A percentile compares a stretch with the other conserved stretches of the same genome.
These are phyloP conservation scores for Teratosphaeria epicoccoides DNA, from an alignment of 2,329 filamentous ascomycete species.

Conservation along the genomic window DNA sequence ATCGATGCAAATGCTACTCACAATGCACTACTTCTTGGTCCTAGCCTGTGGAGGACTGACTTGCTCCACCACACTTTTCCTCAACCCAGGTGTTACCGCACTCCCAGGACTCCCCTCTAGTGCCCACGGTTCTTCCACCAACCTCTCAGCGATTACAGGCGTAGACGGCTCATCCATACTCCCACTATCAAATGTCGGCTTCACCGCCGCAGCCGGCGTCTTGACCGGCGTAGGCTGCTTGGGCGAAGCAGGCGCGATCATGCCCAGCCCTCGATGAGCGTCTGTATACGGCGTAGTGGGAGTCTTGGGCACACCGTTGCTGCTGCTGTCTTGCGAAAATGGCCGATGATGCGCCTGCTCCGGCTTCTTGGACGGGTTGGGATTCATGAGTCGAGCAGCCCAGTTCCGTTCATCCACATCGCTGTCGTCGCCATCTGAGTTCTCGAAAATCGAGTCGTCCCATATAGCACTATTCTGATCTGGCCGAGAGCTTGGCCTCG, in stretches of 20 bases:
- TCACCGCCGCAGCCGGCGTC: neutral
- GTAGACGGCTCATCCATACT: slow-evolving; percentile 8
- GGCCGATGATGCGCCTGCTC: slow-evolving; percentile 11
- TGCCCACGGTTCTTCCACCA: slow-evolving; percentile 19
- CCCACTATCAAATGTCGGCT: neutral
- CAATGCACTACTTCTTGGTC: neutral
- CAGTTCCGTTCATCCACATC: slow-evolving; percentile 29
- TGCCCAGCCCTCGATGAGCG: slow-evolving; percentile 30
- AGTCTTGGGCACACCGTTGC: neutral
- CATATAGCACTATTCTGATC: slow-evolving; percentile 34
- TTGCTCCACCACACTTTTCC: slow-evolving; percentile 13
- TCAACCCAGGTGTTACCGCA: slow-evolving; percentile 18
- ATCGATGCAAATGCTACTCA: neutral
- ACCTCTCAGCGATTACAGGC: slow-evolving; percentile 9
- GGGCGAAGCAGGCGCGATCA: slow-evolving; percentile 11
- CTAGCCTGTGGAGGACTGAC: neutral
- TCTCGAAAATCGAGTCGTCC: slow-evolving; percentile 41
- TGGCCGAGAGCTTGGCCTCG: slow-evolving; percentile 5
- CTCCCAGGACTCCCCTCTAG: slow-evolving; percentile 12
- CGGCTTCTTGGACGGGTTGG: slow-evolving; percentile 16
- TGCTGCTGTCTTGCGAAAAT: neutral
- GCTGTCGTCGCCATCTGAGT: slow-evolving; percentile 34
- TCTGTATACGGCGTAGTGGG: slow-evolving; percentile 15
- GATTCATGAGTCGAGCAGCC: slow-evolving; percentile 20
- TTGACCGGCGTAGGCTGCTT: slow-evolving; percentile 1